Percentiles rank a stretch among this genome's conserved stretches.
Conservation (phyloP, 768 basidiomycete species). For the Boletus sensibilis region DNA sequence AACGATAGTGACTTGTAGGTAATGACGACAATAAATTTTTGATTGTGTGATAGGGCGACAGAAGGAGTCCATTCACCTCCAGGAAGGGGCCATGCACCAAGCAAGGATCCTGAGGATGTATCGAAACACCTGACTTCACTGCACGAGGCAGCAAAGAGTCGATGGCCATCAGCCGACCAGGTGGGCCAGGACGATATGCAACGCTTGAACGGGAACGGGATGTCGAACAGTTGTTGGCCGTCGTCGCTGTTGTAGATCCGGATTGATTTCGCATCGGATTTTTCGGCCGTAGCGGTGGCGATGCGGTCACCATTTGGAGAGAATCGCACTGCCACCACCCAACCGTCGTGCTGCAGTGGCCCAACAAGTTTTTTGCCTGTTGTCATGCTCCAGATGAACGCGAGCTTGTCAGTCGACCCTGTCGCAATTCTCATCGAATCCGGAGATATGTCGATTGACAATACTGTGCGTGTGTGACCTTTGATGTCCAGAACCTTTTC, state of each 20-base stretch:
- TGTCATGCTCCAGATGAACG: background rate
- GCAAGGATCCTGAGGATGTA: no score
- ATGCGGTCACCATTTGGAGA: conserved; percentile 4
- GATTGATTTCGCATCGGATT: background rate
- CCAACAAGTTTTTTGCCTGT: background rate
- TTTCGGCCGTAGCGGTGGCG: background rate
- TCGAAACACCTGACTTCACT: no score
- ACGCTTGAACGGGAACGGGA: background rate
- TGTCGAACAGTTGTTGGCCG: conserved; percentile 1
- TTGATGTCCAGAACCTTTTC: background rate
- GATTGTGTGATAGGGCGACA: background rate
- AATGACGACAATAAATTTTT: background rate
- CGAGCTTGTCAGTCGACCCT: background rate
- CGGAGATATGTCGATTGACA: background rate
- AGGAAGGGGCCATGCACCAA: no score
- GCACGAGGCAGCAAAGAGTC: no score
- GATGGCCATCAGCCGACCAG: no score
- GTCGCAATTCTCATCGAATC: background rate
- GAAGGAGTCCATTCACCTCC: fast-evolving
- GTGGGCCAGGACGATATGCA: background rate
- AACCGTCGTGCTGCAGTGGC: background rate
- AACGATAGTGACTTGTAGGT: background rate
- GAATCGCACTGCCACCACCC: background rate
- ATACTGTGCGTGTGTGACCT: background rate
- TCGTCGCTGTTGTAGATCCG: background rate